These are phyloP conservation scores for Insectozyma bohioensis DNA, from an alignment of 1,139 yeast species.

Conservation along the genomic window DNA sequence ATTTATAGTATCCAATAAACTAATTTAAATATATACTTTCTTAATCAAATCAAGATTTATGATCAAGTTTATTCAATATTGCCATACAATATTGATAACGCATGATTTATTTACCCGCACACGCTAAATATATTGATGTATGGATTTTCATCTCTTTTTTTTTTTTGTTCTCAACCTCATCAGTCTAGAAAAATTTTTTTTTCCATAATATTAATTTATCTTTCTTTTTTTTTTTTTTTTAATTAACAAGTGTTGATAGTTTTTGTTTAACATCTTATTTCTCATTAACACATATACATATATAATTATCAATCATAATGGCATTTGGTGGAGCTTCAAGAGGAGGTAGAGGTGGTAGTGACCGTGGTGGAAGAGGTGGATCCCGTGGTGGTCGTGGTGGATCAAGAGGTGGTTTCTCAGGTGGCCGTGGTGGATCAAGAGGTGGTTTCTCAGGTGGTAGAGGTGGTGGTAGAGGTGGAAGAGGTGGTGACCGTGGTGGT, in stretches of 20 bases:
- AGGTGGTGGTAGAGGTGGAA: conserved; percentile 33
- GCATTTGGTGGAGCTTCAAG: conserved; percentile 23
- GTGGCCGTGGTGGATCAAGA: conserved; percentile 30
- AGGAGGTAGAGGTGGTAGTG: conserved; percentile 25
- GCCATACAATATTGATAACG: too few species aligned
- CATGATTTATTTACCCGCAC: too few species aligned
- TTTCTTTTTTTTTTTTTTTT: too few species aligned
- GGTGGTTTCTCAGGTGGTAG: conserved; percentile 42
- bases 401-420: conserved; percentile 44
- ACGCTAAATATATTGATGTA: too few species aligned
- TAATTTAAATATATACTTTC: too few species aligned
- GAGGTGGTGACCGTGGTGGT: conserved; percentile 46
- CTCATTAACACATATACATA: conserved; percentile 2
- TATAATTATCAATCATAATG: conserved; percentile 15
- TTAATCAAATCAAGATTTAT: too few species aligned
- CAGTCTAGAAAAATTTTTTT: conserved; percentile 2
- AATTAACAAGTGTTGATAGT: too few species aligned
- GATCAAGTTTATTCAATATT: too few species aligned
- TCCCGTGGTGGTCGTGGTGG: conserved; percentile 54
- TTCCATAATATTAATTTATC: too few species aligned
- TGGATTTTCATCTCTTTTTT: too few species aligned
- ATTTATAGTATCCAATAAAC: too few species aligned
- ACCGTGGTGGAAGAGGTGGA: conserved; percentile 25
- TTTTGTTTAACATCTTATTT: conserved; percentile 1
- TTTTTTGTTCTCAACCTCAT: conserved; percentile 3